Evolutionary conservation across 148 eudicot species (phyloP).

Genomic region (Amaranthus hypochondriacus): DNA sequence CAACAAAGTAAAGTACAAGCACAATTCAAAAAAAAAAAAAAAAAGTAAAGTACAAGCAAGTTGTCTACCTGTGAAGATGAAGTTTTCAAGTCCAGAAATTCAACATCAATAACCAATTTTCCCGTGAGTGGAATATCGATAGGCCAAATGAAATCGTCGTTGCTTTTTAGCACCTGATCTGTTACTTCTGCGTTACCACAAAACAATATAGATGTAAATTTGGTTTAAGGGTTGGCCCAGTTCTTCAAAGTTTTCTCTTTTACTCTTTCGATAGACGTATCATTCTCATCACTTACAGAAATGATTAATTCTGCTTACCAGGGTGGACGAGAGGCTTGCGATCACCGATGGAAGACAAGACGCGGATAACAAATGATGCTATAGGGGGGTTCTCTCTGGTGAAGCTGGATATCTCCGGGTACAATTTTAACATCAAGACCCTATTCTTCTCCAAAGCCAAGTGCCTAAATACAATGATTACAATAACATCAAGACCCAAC

Average conservation of each 20-base stretch:
- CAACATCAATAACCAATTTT: conserved; percentile 77
- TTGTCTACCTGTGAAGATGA: conserved; percentile 46
- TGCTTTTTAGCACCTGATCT: conserved; percentile 65
- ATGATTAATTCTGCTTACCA: conserved; percentile 31
- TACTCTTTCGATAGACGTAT: too few species aligned
- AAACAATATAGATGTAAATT: background rate
- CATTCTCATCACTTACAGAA: too few species aligned
- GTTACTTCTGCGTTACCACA: conserved; percentile 45
- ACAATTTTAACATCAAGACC: conserved; percentile 55
- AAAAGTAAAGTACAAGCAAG: background rate
- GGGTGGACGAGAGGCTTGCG: conserved; percentile 78
- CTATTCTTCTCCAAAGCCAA: conserved; percentile 74
- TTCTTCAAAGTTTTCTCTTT: too few species aligned
- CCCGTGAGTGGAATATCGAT: conserved; percentile 69
- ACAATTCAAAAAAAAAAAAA: background rate
- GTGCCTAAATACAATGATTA: conserved; percentile 42
- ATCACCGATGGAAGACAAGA: conserved; percentile 47
- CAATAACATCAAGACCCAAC: background rate
- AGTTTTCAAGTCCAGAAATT: conserved; percentile 77
- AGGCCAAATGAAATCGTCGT: conserved; percentile 80
- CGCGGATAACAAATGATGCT: conserved; percentile 70
- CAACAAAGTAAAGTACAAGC: background rate
- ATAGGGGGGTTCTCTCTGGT: conserved; percentile 71
- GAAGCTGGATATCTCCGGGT: conserved; percentile 62
- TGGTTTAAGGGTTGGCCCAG: too few species aligned